Percentiles rank a stretch among this genome's conserved stretches.
These are phyloP conservation scores for Lentinus tigrinus DNA, from an alignment of 768 basidiomycete species.

Conservation along the genomic window DNA sequence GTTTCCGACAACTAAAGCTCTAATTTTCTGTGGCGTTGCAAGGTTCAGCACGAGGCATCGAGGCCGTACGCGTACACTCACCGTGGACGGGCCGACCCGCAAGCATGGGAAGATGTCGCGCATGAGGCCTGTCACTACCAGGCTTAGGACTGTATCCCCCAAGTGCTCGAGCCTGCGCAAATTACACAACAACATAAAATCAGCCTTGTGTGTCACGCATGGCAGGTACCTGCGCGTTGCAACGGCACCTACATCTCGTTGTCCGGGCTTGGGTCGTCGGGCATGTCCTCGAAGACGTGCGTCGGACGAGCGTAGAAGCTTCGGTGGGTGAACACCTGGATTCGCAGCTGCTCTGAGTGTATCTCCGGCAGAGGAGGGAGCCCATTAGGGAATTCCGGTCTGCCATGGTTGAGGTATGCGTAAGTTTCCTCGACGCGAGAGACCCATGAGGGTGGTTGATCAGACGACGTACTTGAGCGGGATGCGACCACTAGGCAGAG, in stretches of 20 bases:
- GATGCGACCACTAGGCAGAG: constrained; percentile 5
- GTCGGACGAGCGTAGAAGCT: constrained; percentile 68
- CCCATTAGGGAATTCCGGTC: constrained; percentile 35
- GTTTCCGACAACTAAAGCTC: constrained; percentile 74
- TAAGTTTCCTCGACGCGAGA: not conserved
- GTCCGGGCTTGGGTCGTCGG: constrained; percentile 72
- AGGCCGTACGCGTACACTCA: constrained; percentile 31
- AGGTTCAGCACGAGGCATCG: not conserved
- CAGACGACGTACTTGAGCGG: not conserved
- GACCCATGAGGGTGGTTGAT: not conserved
- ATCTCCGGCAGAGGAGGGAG: constrained; percentile 64
- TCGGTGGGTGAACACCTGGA: constrained; percentile 74
- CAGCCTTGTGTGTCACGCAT: not conserved
- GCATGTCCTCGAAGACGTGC: constrained; percentile 74
- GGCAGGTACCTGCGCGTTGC: not conserved
- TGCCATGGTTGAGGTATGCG: constrained; percentile 5
- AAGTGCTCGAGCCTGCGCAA: constrained; percentile 67
- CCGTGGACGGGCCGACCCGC: constrained; percentile 77
- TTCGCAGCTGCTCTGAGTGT: constrained; percentile 39
- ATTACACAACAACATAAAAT: no score
- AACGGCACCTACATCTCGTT: constrained; percentile 64
- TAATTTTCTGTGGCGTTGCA: constrained; percentile 67
- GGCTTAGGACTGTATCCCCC: constrained; percentile 70
- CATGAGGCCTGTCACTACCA: constrained; percentile 66
- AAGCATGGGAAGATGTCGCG: constrained; percentile 64